A percentile compares a stretch with the other conserved stretches of the same genome.
Conservation (phyloP, 2,329 filamentous ascomycete species). For the Exophiala viscosa region DNA sequence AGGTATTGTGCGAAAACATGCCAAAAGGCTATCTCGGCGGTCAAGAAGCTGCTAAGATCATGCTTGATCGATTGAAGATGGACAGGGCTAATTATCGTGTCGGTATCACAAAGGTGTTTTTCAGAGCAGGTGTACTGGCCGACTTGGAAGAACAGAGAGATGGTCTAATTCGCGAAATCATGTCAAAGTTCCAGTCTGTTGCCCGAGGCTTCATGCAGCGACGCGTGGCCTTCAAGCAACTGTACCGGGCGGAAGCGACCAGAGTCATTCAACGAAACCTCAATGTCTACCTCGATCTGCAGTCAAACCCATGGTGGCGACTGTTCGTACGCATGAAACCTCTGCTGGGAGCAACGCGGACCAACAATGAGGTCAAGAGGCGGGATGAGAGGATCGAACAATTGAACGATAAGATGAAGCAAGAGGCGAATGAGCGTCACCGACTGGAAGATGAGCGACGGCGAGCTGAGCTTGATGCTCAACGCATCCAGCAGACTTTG, state of each 20-base stretch:
- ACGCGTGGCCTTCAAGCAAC: constrained; percentile 81
- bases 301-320: constrained; percentile 95
- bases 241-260: constrained; percentile 92
- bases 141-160: constrained; percentile 96
- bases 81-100: constrained; percentile 87
- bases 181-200: constrained; percentile 87
- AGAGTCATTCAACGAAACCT: constrained; percentile 94
- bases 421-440: constrained; percentile 69
- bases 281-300: constrained; percentile 82
- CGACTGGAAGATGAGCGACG: constrained; percentile 87
- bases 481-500: constrained; percentile 85
- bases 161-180: constrained; percentile 86
- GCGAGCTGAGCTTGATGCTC: constrained; percentile 79
- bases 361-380: constrained; percentile 89
- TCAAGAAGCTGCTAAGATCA: constrained; percentile 76
- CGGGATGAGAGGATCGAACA: constrained; percentile 89
- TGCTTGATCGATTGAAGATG: constrained; percentile 82
- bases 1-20: constrained; percentile 84
- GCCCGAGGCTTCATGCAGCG: constrained; percentile 86
- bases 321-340: constrained; percentile 94
- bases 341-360: constrained; percentile 83
- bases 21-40: constrained; percentile 89
- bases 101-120: constrained; percentile 95
- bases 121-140: constrained; percentile 89
- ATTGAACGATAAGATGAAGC: constrained; percentile 76